Conservation (phyloP, 2,329 filamentous ascomycete genomes). For the Monilinia aucupariae region DNA sequence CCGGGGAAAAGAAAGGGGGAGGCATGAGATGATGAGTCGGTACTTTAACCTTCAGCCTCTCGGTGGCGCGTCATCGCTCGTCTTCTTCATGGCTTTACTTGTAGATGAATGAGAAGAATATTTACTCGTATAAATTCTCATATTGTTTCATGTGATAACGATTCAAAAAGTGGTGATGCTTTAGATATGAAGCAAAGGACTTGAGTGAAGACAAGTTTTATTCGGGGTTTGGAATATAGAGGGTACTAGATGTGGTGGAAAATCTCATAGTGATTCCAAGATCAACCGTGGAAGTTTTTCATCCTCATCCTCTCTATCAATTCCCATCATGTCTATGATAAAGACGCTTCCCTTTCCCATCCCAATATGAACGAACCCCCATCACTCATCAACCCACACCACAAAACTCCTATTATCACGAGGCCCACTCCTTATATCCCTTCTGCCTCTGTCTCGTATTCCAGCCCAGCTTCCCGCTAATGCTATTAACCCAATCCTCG, state of each 20-base stretch:
- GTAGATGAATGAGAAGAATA: too few species aligned
- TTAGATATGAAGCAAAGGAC: too few species aligned
- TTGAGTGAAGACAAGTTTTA: too few species aligned
- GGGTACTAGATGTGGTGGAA: neutral
- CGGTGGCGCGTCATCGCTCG: too few species aligned
- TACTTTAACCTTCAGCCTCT: too few species aligned
- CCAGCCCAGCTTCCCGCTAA: slow-evolving; percentile 73
- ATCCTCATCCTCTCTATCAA: neutral
- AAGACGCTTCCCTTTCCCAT: neutral
- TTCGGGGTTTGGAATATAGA: neutral
- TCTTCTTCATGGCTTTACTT: too few species aligned
- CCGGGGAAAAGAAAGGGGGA: too few species aligned
- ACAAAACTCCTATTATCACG: neutral
- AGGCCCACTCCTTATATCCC: slow-evolving; percentile 42
- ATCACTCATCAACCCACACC: neutral
- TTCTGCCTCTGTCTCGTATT: slow-evolving; percentile 77
- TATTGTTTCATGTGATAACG: too few species aligned
- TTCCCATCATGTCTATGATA: neutral
- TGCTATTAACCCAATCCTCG: slow-evolving; percentile 80
- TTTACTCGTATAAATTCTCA: too few species aligned
- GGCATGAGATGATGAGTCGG: too few species aligned
- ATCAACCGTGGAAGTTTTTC: neutral
- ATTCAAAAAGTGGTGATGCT: too few species aligned
- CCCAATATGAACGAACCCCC: neutral
- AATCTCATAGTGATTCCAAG: neutral